Percentiles rank a stretch among this genome's conserved stretches.
phyloP scores from a whole-genome alignment of 2,329 filamentous ascomycete species.

The Aspergillus aculeatinus region DNA sequence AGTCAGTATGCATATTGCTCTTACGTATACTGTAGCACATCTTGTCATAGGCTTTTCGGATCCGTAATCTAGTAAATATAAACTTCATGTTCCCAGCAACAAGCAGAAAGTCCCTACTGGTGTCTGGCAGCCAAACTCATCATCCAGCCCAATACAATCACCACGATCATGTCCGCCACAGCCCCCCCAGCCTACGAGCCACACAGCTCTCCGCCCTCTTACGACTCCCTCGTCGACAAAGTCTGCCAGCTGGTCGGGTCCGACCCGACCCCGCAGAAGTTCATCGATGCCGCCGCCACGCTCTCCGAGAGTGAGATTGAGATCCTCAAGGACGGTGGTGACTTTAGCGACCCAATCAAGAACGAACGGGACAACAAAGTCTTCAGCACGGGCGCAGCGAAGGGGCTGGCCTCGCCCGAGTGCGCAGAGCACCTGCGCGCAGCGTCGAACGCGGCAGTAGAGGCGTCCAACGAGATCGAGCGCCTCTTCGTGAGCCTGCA shows the following conservation, averaged over 20 bases:
- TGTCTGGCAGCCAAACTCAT: no score
- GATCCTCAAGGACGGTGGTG: not conserved
- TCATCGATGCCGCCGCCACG: not conserved
- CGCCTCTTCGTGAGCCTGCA: not conserved
- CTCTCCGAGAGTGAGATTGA: not conserved
- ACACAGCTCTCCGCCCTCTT: not conserved
- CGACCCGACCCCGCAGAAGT: not conserved
- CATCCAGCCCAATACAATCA: no score
- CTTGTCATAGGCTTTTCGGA: no score
- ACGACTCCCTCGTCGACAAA: conserved; percentile 3
- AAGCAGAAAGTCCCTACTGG: no score
- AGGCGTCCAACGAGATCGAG: conserved; percentile 1
- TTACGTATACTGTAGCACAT: no score
- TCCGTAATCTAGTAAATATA: no score
- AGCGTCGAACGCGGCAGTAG: not conserved
- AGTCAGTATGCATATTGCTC: no score
- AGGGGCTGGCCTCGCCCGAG: not conserved
- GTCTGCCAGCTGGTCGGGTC: conserved; percentile 1
- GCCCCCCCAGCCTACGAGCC: not conserved
- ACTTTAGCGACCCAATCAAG: not conserved
- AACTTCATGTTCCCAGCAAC: no score
- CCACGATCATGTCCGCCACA: no score
- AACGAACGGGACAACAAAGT: not conserved
- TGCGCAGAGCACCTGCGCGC: not conserved
- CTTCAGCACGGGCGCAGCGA: not conserved